Evolutionary conservation across 495 filamentous ascomycete species (phyloP), one percentile per base, ranked within the genome.

Genomic region (Glonium stellatum): DNA sequence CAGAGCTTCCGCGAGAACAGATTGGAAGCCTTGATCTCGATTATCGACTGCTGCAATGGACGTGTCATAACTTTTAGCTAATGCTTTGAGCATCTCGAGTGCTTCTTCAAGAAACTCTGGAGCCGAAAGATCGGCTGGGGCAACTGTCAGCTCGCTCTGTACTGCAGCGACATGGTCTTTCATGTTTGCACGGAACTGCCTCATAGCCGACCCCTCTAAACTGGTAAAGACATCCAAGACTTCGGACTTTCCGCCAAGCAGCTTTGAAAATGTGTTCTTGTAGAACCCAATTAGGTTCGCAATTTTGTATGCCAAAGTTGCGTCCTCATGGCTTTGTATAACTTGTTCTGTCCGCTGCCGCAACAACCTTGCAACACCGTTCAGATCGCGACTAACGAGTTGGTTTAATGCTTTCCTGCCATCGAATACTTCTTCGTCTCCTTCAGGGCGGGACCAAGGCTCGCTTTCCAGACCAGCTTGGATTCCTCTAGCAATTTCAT

Each of bases 211-310:
- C 27, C 85, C 80, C 63, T 92, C 86, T 3, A 97, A 77, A 8
- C 66, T 77, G 25, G 76, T 71, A 59, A 96, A 80, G 1, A 85
- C 78, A 12, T 89, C 85, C 0, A 91, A 79, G 0, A 98, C 74
- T 15, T 78, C 77, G 0, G 90, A 88, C 11, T 85, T 77, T 4
- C 79, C 63, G 22, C 88, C 87, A 0, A 97, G 76, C 1, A 99
- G 74, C 67, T 84, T 89, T 9, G 82, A 77, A 64, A 97, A 96
- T 0, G 89, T 97, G 41, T 80, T 77, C 51, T 82, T 84, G 75
- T 99, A 99, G 74, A 97, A 99, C 50, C 81, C 80, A 35, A 97
- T 80, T 1, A 97, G 74, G 60, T 95, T 96, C 18, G 88, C 85
- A 39, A 96, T 85, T 67, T 89, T 90, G 77, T 95, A 99, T 53